Percentiles rank a stretch among this genome's conserved stretches.
phyloP scores from a whole-genome alignment of 2,329 filamentous ascomycete genomes.

The Anthostomella pinea region DNA sequence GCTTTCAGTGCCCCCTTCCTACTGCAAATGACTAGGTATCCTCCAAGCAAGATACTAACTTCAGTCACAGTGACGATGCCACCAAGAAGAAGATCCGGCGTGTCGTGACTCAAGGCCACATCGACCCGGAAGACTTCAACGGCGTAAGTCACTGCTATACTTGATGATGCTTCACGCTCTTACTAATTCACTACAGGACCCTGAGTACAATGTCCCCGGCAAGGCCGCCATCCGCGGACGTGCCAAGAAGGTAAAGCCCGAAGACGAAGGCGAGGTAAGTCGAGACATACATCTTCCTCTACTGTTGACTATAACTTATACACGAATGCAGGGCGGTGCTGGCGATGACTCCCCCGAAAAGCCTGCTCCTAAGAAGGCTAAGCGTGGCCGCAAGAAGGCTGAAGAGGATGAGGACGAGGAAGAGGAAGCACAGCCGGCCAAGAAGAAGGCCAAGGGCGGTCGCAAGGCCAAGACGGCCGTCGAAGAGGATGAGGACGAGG shows the following conservation, averaged over 20 bases:
- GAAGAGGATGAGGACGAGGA: slow-evolving; percentile 29
- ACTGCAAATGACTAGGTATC: no score
- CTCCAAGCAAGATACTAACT: slow-evolving; percentile 10
- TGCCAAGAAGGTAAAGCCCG: slow-evolving; percentile 34
- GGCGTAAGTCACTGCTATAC: slow-evolving; percentile 58
- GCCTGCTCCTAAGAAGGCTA: slow-evolving; percentile 32
- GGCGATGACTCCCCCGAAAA: slow-evolving; percentile 31
- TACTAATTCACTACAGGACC: slow-evolving; percentile 53
- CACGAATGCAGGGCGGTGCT: slow-evolving; percentile 13
- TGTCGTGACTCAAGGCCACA: slow-evolving; percentile 73
- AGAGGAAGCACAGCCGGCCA: slow-evolving; percentile 32
- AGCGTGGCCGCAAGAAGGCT: slow-evolving; percentile 38
- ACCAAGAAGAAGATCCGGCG: slow-evolving; percentile 70
- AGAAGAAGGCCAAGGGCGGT: slow-evolving; percentile 37
- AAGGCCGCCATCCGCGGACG: slow-evolving; percentile 59
- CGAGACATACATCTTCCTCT: slow-evolving; percentile 8
- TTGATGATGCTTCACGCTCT: slow-evolving; percentile 8
- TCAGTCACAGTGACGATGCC: slow-evolving; percentile 46
- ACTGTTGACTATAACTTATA: slow-evolving; percentile 7
- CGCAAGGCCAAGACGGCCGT: slow-evolving; percentile 29
- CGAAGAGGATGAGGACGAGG: slow-evolving; percentile 22
- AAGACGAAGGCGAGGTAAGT: slow-evolving; percentile 34
- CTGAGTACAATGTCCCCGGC: slow-evolving; percentile 69
- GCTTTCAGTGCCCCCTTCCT: no score
- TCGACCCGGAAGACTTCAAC: slow-evolving; percentile 83